Base-by-base conservation (phyloP, 2,329 filamentous ascomycete genomes). In the Thelonectria blattea region DNA sequence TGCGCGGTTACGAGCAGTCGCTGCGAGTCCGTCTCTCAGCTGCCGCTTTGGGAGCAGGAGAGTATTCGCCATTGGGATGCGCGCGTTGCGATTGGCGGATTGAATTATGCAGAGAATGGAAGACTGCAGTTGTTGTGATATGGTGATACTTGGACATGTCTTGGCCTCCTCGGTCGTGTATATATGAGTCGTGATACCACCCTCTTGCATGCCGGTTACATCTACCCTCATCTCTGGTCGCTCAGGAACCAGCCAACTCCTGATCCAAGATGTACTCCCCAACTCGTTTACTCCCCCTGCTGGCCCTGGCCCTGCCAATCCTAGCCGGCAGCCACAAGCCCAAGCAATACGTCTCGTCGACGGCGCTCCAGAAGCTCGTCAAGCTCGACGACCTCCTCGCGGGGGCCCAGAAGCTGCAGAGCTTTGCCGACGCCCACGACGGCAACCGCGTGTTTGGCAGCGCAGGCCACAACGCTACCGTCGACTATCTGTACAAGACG, bases 381-480 rank as follows among this genome's bases (percentile, higher is more conserved):
- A 76, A 68, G 39, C 67, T 77, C 63, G 71, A 78, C 20, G 73
- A 76, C 53, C 76, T 83, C 30, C 71, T 81, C 34, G 73, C 73
- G 5, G 78, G 79, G 34, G 76, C 80, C 6, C 72, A 81, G 65
- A 78, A 76, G 68, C 76, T 83, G 2, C 75, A 81, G 65, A 74
- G 76, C 63, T 73, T 83, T 51, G 79, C 81, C 20, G 72, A 78
- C 24, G 74, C 75, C 34, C 73, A 80, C 56, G 75, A 68, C 32
- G 75, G 76, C 45, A 80, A 77, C 67, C 79, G 80, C 30, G 77
- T 74, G 50, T 81, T 82, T 54, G 79, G 79, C 46, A 74, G 78
- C 57, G 69, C 68, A 34, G 80, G 80, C 54, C 80, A 81, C 73
- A 80, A 81, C 56, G 74, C 75, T 54, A 83, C 79, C 6, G 74